A percentile compares a stretch with the other conserved stretches of the same genome.
Evolutionary conservation across 495 filamentous ascomycete species (phyloP).

Genomic region (Neurospora sp.): DNA sequence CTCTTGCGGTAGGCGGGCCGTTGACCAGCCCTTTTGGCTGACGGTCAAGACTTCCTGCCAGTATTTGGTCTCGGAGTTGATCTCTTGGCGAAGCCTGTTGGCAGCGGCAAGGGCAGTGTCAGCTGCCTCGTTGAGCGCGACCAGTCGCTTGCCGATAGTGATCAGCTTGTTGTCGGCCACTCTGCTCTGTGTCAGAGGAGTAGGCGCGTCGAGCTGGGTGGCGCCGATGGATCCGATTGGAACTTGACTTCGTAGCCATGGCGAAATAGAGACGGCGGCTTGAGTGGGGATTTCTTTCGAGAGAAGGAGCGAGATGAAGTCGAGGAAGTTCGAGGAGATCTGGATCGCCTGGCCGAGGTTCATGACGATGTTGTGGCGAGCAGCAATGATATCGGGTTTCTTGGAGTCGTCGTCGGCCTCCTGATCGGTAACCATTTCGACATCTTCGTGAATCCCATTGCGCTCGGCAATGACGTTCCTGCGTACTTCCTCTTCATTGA

Average conservation of each 20-base stretch:
- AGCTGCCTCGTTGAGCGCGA: constrained; percentile 63
- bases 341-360: constrained; percentile 35
- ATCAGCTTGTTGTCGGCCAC: constrained; percentile 47
- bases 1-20: constrained; percentile 63
- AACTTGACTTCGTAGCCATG: constrained; percentile 53
- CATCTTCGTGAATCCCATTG: constrained; percentile 19
- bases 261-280: constrained; percentile 58
- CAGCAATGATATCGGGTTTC: constrained; percentile 29
- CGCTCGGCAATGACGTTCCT: constrained; percentile 45
- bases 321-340: constrained; percentile 33
- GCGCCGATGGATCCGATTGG: constrained; percentile 68
- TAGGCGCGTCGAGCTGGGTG: constrained; percentile 51
- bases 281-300: constrained; percentile 63
- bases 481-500: constrained; percentile 52
- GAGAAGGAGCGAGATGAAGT: constrained; percentile 75
- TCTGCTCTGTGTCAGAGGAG: constrained; percentile 41
- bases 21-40: constrained; percentile 72
- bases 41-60: constrained; percentile 79
- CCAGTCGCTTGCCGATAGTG: constrained; percentile 68
- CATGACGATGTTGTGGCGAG: constrained; percentile 43
- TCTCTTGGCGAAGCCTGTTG: constrained; percentile 60
- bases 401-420: constrained; percentile 26
- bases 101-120: constrained; percentile 66
- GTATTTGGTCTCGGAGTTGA: constrained; percentile 68
- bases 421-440: constrained; percentile 22